phyloP scores from a whole-genome alignment of 805 yeast genomes.

The Priceomyces melissophilus region DNA sequence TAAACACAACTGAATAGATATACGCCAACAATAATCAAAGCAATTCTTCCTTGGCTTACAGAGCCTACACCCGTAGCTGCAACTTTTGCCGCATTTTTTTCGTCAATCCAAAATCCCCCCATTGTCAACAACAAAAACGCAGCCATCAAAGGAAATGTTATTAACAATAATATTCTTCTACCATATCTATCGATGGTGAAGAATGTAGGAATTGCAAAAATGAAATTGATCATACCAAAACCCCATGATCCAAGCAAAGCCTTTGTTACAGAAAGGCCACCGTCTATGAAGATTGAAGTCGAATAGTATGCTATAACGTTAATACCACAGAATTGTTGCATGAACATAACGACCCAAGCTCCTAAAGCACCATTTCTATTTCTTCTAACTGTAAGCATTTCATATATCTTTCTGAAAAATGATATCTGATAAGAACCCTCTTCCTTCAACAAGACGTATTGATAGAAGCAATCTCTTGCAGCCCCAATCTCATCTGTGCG shows the following conservation, averaged over 20 bases:
- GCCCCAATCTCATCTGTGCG: conserved; percentile 51
- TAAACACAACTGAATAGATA: conserved; percentile 68
- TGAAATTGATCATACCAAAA: conserved; percentile 69
- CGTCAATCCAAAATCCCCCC: conserved; percentile 56
- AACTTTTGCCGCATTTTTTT: neutral
- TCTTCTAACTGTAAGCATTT: conserved; percentile 63
- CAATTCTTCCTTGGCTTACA: conserved; percentile 39
- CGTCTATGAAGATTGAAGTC: conserved; percentile 61
- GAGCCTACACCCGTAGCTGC: conserved; percentile 13
- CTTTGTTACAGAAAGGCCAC: conserved; percentile 55
- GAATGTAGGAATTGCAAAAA: conserved; percentile 75
- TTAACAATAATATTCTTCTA: conserved; percentile 53
- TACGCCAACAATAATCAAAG: conserved; percentile 50
- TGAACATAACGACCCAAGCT: conserved; percentile 72
- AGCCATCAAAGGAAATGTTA: conserved; percentile 59
- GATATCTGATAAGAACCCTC: conserved; percentile 52
- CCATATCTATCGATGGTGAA: conserved; percentile 71
- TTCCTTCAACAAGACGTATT: conserved; percentile 55
- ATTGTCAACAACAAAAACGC: conserved; percentile 53
- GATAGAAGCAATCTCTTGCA: conserved; percentile 63
- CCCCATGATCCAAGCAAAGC: conserved; percentile 77
- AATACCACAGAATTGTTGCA: conserved; percentile 85
- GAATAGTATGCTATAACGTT: conserved; percentile 81
- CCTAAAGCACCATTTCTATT: conserved; percentile 75
- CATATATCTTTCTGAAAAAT: conserved; percentile 41